phyloP scores from a whole-genome alignment of 331 rosid species.

The Ulmus americana region DNA sequence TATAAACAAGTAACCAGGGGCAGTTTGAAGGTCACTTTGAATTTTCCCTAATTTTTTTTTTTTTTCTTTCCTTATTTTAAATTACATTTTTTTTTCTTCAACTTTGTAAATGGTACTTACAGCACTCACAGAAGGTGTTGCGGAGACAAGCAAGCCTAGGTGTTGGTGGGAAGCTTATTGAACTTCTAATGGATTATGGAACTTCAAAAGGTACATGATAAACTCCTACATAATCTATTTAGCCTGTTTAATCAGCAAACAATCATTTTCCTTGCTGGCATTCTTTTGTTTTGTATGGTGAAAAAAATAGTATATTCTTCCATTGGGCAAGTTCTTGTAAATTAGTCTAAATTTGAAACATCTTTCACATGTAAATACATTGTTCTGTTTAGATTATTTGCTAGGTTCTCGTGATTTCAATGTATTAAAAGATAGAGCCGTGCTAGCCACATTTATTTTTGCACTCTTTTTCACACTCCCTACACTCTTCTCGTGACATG shows the following conservation, averaged over 20 bases:
- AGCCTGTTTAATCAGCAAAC: not conserved
- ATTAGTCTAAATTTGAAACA: not conserved
- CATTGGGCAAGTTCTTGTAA: not conserved
- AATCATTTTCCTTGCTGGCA: not conserved
- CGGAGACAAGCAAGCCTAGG: slow-evolving; percentile 67
- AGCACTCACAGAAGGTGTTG: slow-evolving; percentile 55
- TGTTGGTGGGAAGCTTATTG: slow-evolving; percentile 48
- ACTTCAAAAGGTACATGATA: slow-evolving; percentile 49
- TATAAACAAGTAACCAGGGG: not conserved
- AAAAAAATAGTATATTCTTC: slow-evolving; percentile 6
- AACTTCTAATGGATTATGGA: slow-evolving; percentile 42
- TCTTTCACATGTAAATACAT: not conserved
- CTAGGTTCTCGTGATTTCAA: no score
- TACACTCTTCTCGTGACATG: no score
- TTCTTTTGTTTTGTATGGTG: not conserved
- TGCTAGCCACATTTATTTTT: no score
- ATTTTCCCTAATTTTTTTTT: not conserved
- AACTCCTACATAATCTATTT: not conserved
- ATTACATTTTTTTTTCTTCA: slow-evolving; percentile 10
- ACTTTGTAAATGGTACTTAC: slow-evolving; percentile 19
- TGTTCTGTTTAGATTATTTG: no score
- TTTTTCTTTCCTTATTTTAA: not conserved
- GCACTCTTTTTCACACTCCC: no score
- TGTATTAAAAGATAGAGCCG: no score
- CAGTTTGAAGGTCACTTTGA: not conserved